These are phyloP conservation scores for Leishmania turanica DNA, from an alignment of 208 protist species.

Conservation along the genomic window DNA sequence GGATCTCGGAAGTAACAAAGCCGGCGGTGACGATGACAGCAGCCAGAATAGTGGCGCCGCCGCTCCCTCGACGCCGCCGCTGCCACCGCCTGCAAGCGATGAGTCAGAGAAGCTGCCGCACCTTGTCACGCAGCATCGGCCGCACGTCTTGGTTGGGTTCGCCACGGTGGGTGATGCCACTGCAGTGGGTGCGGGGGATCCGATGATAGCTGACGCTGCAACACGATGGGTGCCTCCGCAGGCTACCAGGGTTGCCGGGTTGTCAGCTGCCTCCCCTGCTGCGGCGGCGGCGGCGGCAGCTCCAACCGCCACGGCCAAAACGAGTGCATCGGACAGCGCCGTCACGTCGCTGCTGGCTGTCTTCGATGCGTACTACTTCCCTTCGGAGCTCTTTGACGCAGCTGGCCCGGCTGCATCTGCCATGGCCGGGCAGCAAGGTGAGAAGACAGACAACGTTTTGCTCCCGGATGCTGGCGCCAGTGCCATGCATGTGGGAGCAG, in stretches of 20 bases:
- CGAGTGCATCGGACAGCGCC: not conserved
- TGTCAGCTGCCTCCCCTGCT: not conserved
- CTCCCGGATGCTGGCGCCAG: not conserved
- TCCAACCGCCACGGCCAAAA: not conserved
- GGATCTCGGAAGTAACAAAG: not conserved
- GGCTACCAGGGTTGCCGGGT: not conserved
- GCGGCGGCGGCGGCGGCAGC: not conserved
- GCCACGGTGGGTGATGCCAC: not conserved
- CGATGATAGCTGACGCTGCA: conserved; percentile 1
- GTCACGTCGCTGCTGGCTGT: conserved; percentile 23
- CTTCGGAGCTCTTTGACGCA: conserved; percentile 24
- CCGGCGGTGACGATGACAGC: not conserved
- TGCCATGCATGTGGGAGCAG: not conserved
- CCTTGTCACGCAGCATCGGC: conserved; percentile 17
- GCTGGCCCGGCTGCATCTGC: not conserved
- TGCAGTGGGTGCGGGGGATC: not conserved
- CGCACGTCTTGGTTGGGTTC: conserved; percentile 27
- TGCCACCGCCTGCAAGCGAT: not conserved
- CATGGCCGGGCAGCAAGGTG: not conserved
- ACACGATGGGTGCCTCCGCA: conserved; percentile 13
- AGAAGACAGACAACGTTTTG: not conserved
- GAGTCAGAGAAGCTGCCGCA: not conserved
- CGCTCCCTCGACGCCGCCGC: not conserved
- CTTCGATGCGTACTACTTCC: conserved; percentile 38
- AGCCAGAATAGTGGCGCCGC: not conserved